Conservation (phyloP, 2,329 filamentous ascomycete genomes). For the Truncatella angustata region DNA sequence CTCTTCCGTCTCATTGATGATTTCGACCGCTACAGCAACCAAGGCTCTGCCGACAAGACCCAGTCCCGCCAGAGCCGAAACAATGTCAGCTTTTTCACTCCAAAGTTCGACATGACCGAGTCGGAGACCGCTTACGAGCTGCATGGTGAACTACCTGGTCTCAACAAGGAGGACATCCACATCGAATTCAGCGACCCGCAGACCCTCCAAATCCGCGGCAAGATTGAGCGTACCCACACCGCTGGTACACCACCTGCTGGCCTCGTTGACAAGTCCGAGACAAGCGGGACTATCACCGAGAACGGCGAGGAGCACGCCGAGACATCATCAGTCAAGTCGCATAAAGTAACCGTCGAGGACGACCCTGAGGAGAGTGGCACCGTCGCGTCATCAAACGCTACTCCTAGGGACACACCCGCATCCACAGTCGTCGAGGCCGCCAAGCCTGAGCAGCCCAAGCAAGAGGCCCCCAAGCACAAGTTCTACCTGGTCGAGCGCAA, state of each 20-base stretch:
- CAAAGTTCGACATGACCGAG: constrained; percentile 78
- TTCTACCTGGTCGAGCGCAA: constrained; percentile 58
- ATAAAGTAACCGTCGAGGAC: constrained; percentile 67
- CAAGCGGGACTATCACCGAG: constrained; percentile 40
- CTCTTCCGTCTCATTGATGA: constrained; percentile 66
- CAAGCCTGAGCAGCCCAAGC: constrained; percentile 25
- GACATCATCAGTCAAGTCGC: constrained; percentile 23
- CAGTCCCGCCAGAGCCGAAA: constrained; percentile 12
- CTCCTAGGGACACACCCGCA: constrained; percentile 17
- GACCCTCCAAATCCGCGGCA: constrained; percentile 70
- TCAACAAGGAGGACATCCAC: constrained; percentile 69
- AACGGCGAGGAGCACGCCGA: constrained; percentile 24
- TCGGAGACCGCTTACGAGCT: constrained; percentile 68
- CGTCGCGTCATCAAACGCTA: constrained; percentile 16
- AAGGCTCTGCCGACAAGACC: constrained; percentile 27
- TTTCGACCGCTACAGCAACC: constrained; percentile 52
- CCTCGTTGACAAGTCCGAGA: constrained; percentile 40
- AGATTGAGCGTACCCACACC: constrained; percentile 62
- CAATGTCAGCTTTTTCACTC: constrained; percentile 59
- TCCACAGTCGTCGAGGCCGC: constrained; percentile 31
- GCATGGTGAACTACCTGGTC: constrained; percentile 75
- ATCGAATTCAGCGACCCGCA: constrained; percentile 79
- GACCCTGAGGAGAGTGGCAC: constrained; percentile 38
- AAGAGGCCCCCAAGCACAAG: constrained; percentile 40
- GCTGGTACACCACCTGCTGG: constrained; percentile 50